Conservation (phyloP, 768 basidiomycete species). For the Atractiella rhizophila region DNA sequence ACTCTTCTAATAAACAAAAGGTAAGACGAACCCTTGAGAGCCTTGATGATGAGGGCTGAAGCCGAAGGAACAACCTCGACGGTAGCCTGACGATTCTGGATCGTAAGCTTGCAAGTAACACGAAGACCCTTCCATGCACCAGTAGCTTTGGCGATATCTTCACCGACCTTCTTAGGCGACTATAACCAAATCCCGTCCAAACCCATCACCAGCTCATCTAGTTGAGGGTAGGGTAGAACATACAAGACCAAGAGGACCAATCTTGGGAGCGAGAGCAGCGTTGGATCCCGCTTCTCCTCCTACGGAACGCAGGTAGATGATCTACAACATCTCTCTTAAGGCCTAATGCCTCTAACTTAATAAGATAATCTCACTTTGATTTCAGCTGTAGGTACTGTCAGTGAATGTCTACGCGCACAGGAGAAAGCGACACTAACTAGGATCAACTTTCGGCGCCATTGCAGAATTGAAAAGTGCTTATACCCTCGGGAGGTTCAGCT, state of each 20-base stretch:
- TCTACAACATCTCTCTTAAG: too few species aligned
- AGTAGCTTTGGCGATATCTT: constrained; percentile 99
- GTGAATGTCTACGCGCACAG: too few species aligned
- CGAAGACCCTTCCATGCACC: constrained; percentile 97
- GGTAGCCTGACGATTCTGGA: constrained; percentile 97
- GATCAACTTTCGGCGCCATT: too few species aligned
- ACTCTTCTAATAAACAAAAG: not conserved
- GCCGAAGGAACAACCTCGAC: constrained; percentile 93
- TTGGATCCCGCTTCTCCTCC: constrained; percentile 99
- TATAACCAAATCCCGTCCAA: constrained; percentile 20
- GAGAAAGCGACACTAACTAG: too few species aligned
- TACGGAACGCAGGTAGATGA: constrained; percentile 92
- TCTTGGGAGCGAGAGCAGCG: constrained; percentile 94
- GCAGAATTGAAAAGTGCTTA: too few species aligned
- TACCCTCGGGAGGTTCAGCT: too few species aligned
- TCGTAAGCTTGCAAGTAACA: constrained; percentile 93
- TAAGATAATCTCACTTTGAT: too few species aligned
- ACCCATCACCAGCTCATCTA: not conserved
- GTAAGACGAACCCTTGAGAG: constrained; percentile 57
- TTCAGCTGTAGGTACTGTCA: too few species aligned
- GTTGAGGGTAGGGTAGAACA: constrained; percentile 20
- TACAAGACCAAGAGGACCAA: constrained; percentile 98
- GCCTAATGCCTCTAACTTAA: too few species aligned
- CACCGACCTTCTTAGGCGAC: constrained; percentile 99
- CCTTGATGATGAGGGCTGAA: constrained; percentile 86